Base-by-base conservation (phyloP, 768 basidiomycete genomes). In the Ephemerocybe angulata region DNA sequence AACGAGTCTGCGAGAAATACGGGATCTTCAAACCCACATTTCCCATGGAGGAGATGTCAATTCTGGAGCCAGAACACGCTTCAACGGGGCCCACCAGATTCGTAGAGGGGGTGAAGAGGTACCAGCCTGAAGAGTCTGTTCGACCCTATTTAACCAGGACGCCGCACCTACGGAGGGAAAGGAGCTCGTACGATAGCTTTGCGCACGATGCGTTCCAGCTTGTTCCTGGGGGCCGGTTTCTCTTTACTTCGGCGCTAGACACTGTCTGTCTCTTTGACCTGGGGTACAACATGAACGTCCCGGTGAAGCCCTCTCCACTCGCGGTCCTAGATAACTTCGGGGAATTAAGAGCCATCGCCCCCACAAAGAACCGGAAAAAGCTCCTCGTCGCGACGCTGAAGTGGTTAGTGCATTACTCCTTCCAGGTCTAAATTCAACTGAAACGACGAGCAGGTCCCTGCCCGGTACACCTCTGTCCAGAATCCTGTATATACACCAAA, bases 191-290 rank as follows among this genome's bases (percentile, higher is more conserved):
- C n/a, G 21, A 49, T 53, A 52, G 25, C 40, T 48, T 53, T 13
- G 10, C 28, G 46, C 57, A 63, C 37, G 21, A 28, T 7, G 41
- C 40, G 21, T 46, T 65, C 17, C 62, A 58, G 33, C 55, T 70
- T 30, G 57, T 70, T 29, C 66, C 69, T 13, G 69, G 69, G n/a
- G 69, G 69, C 11, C 67, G 69, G 1, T 70, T 61, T 55, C 63
- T 69, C n/a, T 41, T 68, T 25, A 66, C 63, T 1, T 53, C 60
- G 3, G 50, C 59, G 28, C 31, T 17, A 19, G 38, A 55, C 10
- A 55, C 54, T 47, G 41, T 65, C 4, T 30, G 59, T 24, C 33
- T 70, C 15, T 69, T 67, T 67, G 69, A 70, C 56, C 55, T 69
- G 21, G 67, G 66, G 3, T 62, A 41, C 17, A 7, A 19, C 38